A percentile compares a stretch with the other conserved stretches of the same genome.
Evolutionary conservation across 768 basidiomycete genomes (phyloP).

Genomic region (Chalciporus pseudorubinellus): DNA sequence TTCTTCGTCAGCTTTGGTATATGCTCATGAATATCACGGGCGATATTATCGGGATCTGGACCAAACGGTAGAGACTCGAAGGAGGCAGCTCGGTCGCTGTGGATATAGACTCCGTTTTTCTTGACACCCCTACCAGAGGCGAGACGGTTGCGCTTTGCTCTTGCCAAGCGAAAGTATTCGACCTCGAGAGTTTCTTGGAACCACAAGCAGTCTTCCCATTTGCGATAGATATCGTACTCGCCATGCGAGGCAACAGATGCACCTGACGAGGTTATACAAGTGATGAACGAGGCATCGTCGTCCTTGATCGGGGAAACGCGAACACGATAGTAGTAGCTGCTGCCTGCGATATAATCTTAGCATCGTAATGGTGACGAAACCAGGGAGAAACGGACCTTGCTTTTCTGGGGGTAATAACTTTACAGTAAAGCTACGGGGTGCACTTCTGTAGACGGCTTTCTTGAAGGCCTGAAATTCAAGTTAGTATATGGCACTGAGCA

Average conservation of each 20-base stretch:
- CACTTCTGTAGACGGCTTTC: conserved; percentile 54
- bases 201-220: conserved; percentile 81
- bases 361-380: background rate
- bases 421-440: conserved; percentile 60
- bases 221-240: conserved; percentile 74
- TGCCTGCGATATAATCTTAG: conserved; percentile 37
- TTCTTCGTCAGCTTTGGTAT: conserved; percentile 71
- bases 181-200: conserved; percentile 69
- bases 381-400: conserved; percentile 41
- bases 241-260: conserved; percentile 35
- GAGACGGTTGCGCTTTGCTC: conserved; percentile 66
- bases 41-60: conserved; percentile 72
- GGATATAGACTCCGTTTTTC: conserved; percentile 64
- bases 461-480: conserved; percentile 49
- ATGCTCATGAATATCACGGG: conserved; percentile 62
- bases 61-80: conserved; percentile 85
- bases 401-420: conserved; percentile 59
- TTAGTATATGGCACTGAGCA: background rate
- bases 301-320: conserved; percentile 47
- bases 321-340: conserved; percentile 59
- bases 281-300: conserved; percentile 29
- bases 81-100: conserved; percentile 72
- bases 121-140: conserved; percentile 73
- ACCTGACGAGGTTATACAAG: conserved; percentile 30
- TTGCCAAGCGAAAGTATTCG: conserved; percentile 61